These are phyloP conservation scores for Acanthochlamys bracteata DNA, from an alignment of 106 monocot species.

Conservation along the genomic window DNA sequence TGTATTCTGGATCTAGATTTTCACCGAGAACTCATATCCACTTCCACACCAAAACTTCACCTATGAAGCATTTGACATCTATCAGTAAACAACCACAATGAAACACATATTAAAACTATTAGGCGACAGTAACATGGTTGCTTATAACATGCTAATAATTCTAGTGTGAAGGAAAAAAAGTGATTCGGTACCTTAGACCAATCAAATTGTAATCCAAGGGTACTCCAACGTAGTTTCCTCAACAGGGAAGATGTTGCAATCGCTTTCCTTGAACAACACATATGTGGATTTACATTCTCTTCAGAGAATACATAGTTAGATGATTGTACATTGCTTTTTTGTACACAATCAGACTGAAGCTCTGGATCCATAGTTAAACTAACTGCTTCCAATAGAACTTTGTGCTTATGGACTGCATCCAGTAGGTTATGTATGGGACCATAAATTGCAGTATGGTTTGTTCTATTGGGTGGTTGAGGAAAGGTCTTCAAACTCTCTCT, in stretches of 20 bases:
- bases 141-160: neutral
- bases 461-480: constrained; percentile 94
- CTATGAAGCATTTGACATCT: too few relatives aligned
- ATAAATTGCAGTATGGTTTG: constrained; percentile 69
- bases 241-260: constrained; percentile 46
- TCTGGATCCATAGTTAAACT: constrained; percentile 5
- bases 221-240: constrained; percentile 84
- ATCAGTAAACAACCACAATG: too few relatives aligned
- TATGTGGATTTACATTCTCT: neutral
- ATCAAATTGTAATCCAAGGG: constrained; percentile 90
- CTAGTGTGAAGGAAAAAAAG: neutral
- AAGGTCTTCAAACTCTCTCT: constrained; percentile 63
- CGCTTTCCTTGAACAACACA: constrained; percentile 20
- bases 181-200: constrained; percentile 69
- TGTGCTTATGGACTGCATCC: constrained; percentile 34
- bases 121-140: too few relatives aligned
- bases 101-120: too few relatives aligned
- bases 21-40: too few relatives aligned
- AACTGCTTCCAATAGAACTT: constrained; percentile 39
- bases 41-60: neutral
- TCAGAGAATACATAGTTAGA: constrained; percentile 41
- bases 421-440: constrained; percentile 57
- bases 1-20: too few relatives aligned
- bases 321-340: constrained; percentile 18
- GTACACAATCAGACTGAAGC: constrained; percentile 7